Evolutionary conservation across 768 basidiomycete genomes (phyloP), one percentile per base, ranked within the genome.

Genomic region (Nevesoporus exiguus): DNA sequence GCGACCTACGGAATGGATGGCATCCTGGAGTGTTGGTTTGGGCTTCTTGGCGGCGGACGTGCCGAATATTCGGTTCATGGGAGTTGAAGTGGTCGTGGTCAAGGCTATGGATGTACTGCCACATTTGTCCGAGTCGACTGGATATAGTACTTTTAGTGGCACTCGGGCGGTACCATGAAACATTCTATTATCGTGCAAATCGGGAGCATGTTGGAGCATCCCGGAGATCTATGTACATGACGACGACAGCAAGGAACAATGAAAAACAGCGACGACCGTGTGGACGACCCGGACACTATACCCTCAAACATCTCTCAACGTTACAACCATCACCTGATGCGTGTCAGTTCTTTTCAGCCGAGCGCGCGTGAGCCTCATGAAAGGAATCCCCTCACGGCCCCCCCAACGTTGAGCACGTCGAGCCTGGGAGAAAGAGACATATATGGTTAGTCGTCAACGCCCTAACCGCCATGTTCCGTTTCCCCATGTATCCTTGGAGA

Each of bases 321-420:
- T 37, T 46, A 40, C 37, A 24, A 40, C 17, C 36, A 36, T 17
- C 34, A 15, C 31, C 31, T 33, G 31, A 33, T 14, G 31, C 31
- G 31, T 30, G 30, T 33, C 31, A 33, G 3, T 33, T 39, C 19
- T 39, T 8, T 29, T 29, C 27, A 44, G 9, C 36, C 10, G 4
- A 27, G 31, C 29, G 17, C 21, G 15, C 30, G 3, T 66, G 22
- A 41, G 11, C 24, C 5, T 68, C 62, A 88, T 13, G 82, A 84
- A 61, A 97, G 73, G 76, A 97, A 96, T 0, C 94, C 94, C 56
- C 90, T 80, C 51, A 98, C 86, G 1, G 93, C 94, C 2, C 93
- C 88, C 9, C 93, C 93, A 0, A 98, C 92, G 62, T 93, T 94
- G 56, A 87, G 76, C 9, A 91, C 84, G 66, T 97, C 94, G 61